These are phyloP conservation scores for Floccularia luteovirens DNA, from an alignment of 768 basidiomycete genomes.

Conservation along the genomic window DNA sequence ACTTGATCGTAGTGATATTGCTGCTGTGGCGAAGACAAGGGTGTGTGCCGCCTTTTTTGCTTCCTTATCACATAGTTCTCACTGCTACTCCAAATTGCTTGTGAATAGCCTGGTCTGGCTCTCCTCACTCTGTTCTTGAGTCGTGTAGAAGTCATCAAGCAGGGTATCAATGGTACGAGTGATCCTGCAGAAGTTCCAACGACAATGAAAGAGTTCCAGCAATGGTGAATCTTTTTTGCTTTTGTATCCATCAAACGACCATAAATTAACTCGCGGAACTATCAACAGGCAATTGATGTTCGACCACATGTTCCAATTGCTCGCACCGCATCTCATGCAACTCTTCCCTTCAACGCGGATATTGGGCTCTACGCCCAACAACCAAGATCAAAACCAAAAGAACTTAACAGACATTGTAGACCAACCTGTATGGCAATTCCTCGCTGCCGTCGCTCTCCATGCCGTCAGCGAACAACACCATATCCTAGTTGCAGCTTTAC, in stretches of 20 bases:
- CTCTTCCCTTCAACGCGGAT: conserved; percentile 90
- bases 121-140: conserved; percentile 87
- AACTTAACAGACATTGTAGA: conserved; percentile 61
- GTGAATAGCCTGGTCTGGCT: conserved; percentile 76
- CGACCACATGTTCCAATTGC: conserved; percentile 76
- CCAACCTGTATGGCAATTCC: conserved; percentile 92
- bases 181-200: conserved; percentile 53
- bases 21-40: conserved; percentile 68
- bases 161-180: conserved; percentile 44
- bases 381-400: conserved; percentile 24
- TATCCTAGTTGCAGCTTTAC: conserved; percentile 71
- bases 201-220: conserved; percentile 69
- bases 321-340: conserved; percentile 65
- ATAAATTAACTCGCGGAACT: conserved; percentile 7
- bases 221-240: conserved; percentile 39
- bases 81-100: conserved; percentile 6
- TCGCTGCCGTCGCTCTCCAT: conserved; percentile 82
- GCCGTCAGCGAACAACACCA: conserved; percentile 86
- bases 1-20: conserved; percentile 71
- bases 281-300: conserved; percentile 74
- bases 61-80: background rate
- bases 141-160: conserved; percentile 88
- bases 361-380: conserved; percentile 27
- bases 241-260: background rate
- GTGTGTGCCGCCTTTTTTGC: conserved; percentile 45